phyloP scores from a whole-genome alignment of 345 rosid species.

The Euphorbia lathyris region DNA sequence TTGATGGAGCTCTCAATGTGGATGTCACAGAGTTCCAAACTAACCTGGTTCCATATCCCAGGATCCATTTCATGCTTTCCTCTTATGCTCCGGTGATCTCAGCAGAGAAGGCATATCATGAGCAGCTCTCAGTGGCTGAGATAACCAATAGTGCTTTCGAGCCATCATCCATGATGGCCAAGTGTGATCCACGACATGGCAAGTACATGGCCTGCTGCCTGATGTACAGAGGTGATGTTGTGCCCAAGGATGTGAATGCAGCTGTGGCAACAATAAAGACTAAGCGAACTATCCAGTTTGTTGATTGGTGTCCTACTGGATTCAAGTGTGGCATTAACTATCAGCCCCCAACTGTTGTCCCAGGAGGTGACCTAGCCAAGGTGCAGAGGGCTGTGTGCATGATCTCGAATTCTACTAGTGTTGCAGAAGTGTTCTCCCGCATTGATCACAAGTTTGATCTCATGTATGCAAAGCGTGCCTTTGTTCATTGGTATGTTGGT shows the following conservation, averaged over 20 bases:
- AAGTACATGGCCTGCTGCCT: slow-evolving; percentile 33
- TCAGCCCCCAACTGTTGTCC: slow-evolving; percentile 29
- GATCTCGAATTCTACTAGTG: slow-evolving; percentile 28
- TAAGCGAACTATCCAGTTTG: slow-evolving; percentile 31
- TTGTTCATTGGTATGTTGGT: slow-evolving; percentile 31
- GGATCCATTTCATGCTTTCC: slow-evolving; percentile 31
- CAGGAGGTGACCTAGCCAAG: slow-evolving; percentile 27
- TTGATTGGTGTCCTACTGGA: slow-evolving; percentile 31
- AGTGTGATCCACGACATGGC: slow-evolving; percentile 27
- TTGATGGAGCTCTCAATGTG: slow-evolving; percentile 30
- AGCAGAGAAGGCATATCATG: slow-evolving; percentile 26
- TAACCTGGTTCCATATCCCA: slow-evolving; percentile 28
- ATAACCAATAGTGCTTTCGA: slow-evolving; percentile 27
- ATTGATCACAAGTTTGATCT: slow-evolving; percentile 29
- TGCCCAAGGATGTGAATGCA: slow-evolving; percentile 28
- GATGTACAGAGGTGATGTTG: slow-evolving; percentile 30
- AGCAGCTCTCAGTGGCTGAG: slow-evolving; percentile 28
- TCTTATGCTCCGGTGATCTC: slow-evolving; percentile 29
- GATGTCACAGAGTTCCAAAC: slow-evolving; percentile 31
- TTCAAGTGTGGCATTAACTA: slow-evolving; percentile 29
- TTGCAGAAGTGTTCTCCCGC: slow-evolving; percentile 27
- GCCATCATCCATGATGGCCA: slow-evolving; percentile 33
- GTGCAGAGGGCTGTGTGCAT: slow-evolving; percentile 32
- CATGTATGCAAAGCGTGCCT: slow-evolving; percentile 26
- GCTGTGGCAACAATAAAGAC: slow-evolving; percentile 31